A percentile compares a stretch with the other conserved stretches of the same genome.
Conservation (phyloP, 495 filamentous ascomycete species). For the Tuber brumale region DNA sequence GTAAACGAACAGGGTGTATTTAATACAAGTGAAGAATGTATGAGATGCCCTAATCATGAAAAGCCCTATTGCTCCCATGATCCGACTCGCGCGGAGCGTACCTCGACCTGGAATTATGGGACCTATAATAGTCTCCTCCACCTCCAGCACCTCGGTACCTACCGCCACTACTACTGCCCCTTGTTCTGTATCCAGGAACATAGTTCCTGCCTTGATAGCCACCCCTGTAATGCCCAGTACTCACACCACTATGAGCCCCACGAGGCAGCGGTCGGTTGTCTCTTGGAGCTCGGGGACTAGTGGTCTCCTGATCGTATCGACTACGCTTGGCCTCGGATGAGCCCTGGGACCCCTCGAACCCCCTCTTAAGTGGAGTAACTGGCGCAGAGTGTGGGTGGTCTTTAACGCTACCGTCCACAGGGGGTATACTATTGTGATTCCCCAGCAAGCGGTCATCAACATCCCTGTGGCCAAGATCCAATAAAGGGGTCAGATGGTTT, state of each 20-base stretch:
- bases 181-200: constrained; percentile 18
- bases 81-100: constrained; percentile 1
- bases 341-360: not conserved
- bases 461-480: not conserved
- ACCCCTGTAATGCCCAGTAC: constrained; percentile 8
- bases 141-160: constrained; percentile 1
- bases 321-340: constrained; percentile 1
- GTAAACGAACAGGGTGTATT: not conserved
- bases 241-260: constrained; percentile 1
- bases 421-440: not conserved
- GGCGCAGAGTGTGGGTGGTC: not conserved
- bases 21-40: constrained; percentile 1
- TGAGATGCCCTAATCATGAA: constrained; percentile 2
- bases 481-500: not conserved
- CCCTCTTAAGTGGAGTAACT: not conserved
- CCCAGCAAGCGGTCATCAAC: not conserved
- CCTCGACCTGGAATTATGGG: not conserved
- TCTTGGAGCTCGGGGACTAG: not conserved
- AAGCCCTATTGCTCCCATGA: constrained; percentile 4
- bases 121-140: constrained; percentile 3
- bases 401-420: not conserved
- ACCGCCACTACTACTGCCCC: constrained; percentile 5
- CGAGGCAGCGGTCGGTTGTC: not conserved
- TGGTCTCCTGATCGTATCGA: constrained; percentile 1
- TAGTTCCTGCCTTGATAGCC: constrained; percentile 28